Conservation (phyloP, 2,329 filamentous ascomycete genomes). For the Macrophomina phaseolina region DNA sequence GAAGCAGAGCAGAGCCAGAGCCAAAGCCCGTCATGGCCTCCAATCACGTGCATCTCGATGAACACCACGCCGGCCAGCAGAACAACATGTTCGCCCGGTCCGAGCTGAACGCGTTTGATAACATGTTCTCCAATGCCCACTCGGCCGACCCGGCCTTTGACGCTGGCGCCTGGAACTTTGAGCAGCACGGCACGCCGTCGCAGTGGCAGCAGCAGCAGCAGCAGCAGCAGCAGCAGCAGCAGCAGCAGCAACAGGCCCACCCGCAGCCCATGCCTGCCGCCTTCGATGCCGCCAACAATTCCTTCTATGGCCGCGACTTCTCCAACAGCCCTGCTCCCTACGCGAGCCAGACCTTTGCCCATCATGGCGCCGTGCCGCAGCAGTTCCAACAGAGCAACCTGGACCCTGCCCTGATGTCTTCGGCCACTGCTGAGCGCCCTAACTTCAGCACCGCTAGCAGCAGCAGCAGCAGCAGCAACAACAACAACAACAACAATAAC, state of each 20-base stretch:
- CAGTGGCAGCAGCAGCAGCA: constrained; percentile 29
- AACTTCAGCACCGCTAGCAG: constrained; percentile 21
- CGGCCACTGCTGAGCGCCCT: constrained; percentile 17
- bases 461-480: not conserved
- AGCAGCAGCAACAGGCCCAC: constrained; percentile 29
- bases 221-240: constrained; percentile 30
- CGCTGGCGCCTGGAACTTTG: constrained; percentile 16
- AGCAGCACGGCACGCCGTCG: constrained; percentile 21
- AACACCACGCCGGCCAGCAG: constrained; percentile 27
- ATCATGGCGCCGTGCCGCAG: constrained; percentile 25
- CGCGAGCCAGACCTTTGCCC: constrained; percentile 21
- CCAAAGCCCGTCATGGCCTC: constrained; percentile 27
- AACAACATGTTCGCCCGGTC: constrained; percentile 23
- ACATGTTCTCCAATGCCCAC: constrained; percentile 33
- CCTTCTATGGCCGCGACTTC: constrained; percentile 33
- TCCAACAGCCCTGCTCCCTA: constrained; percentile 31
- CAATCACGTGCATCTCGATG: constrained; percentile 31
- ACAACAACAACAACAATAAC: too few species aligned
- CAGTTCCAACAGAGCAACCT: constrained; percentile 28
- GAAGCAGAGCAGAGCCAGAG: constrained; percentile 6
- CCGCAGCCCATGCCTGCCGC: constrained; percentile 28
- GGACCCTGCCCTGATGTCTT: constrained; percentile 31
- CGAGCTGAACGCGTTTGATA: constrained; percentile 18
- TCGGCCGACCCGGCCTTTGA: constrained; percentile 37
- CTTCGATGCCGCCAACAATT: constrained; percentile 24